Percentiles rank a stretch among this genome's conserved stretches.
These are phyloP conservation scores for Floccularia luteovirens DNA, from an alignment of 768 basidiomycete species.

Conservation along the genomic window DNA sequence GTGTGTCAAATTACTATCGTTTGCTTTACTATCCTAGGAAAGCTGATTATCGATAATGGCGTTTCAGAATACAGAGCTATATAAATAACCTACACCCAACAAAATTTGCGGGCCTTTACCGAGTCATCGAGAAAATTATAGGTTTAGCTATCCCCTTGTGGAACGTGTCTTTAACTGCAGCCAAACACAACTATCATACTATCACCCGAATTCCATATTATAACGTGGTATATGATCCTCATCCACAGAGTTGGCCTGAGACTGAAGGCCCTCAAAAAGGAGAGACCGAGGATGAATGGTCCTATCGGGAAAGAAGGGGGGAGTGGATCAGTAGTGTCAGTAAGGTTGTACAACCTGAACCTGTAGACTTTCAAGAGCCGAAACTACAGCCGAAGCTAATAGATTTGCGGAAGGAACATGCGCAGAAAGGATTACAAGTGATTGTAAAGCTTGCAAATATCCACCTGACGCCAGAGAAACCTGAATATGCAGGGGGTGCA, in stretches of 20 bases:
- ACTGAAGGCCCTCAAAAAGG: slow-evolving; percentile 2
- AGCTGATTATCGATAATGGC: too few species aligned
- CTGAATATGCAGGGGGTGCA: slow-evolving; percentile 15
- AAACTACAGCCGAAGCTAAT: not conserved
- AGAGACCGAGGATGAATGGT: slow-evolving; percentile 3
- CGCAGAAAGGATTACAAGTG: slow-evolving; percentile 13
- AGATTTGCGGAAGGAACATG: not conserved
- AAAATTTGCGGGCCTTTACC: slow-evolving; percentile 9
- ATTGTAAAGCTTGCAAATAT: slow-evolving; percentile 21
- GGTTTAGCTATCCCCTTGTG: slow-evolving; percentile 16
- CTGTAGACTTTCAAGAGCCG: slow-evolving; percentile 2
- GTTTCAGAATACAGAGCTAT: slow-evolving; percentile 17
- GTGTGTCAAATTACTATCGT: slow-evolving; percentile 8
- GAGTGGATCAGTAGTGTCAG: slow-evolving; percentile 7
- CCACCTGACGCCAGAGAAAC: slow-evolving; percentile 20
- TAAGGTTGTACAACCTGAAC: slow-evolving; percentile 8
- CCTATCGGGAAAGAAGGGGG: slow-evolving; percentile 3
- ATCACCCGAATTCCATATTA: not conserved
- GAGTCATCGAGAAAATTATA: slow-evolving; percentile 14
- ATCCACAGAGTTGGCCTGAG: not conserved
- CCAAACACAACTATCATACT: not conserved
- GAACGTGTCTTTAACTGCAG: slow-evolving; percentile 8
- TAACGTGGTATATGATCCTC: not conserved
- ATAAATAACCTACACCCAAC: slow-evolving; percentile 27
- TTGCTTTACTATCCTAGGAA: not conserved